Evolutionary conservation across 768 basidiomycete species (phyloP).

Genomic region (Floccularia luteovirens): DNA sequence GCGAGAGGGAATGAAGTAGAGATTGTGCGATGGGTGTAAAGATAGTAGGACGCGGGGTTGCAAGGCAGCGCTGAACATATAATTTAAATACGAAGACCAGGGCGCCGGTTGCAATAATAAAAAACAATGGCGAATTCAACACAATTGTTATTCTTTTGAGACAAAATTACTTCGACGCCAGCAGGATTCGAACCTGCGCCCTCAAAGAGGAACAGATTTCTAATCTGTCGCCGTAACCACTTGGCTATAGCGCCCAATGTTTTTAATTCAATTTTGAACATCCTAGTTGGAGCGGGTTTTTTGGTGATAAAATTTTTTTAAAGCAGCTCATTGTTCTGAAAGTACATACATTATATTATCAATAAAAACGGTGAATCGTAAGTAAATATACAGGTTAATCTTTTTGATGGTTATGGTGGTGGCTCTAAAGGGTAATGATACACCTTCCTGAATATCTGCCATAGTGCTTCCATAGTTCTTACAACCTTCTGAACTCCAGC

Average conservation of each 20-base stretch:
- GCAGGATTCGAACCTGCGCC: constrained; percentile 8
- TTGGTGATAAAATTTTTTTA: no score
- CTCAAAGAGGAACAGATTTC: constrained; percentile 6
- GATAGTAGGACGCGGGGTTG: background rate
- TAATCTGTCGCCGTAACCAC: constrained; percentile 75
- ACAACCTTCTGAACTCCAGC: constrained; percentile 26
- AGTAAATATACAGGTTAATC: background rate
- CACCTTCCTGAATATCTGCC: constrained; percentile 38
- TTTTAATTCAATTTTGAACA: constrained; percentile 9
- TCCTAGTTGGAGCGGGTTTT: no score
- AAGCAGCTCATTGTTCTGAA: background rate
- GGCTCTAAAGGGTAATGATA: constrained; percentile 56
- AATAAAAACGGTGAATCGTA: constrained; percentile 5
- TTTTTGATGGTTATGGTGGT: constrained; percentile 18
- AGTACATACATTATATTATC: constrained; percentile 5
- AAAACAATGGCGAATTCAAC: no score
- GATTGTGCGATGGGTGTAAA: background rate
- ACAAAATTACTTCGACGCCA: no score
- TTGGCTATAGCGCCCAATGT: constrained; percentile 50
- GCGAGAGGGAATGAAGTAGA: background rate
- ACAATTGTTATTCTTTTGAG: no score
- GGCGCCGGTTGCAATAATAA: no score
- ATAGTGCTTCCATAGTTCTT: constrained; percentile 30
- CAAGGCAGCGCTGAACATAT: no score
- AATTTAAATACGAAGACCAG: no score